Evolutionary conservation across 768 basidiomycete species (phyloP), one percentile per base, ranked within the genome.

Genomic region (Auriscalpium vulgare): DNA sequence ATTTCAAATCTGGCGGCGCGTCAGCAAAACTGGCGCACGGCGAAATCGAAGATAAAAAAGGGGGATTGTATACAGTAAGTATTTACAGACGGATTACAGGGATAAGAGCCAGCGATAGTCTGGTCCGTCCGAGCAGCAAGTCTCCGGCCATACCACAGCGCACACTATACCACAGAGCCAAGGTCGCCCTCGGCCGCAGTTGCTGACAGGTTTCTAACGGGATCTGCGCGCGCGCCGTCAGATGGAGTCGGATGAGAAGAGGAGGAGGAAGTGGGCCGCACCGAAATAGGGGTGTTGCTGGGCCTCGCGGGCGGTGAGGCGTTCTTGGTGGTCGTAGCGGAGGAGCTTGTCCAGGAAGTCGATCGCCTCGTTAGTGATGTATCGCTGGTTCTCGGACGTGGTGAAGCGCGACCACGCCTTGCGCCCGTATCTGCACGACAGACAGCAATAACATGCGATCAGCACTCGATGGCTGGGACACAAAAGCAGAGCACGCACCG

Each of bases 351-450:
- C 95, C 58, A 98, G 73, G 66, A 97, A 86, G 74, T 97, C 95
- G 65, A 97, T 90, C 37, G 94, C 95, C 66, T 97, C 95, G 68
- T 93, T 97, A 21, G 92, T 91, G 65, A 97, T 93, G 71, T 91
- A 97, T 56, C 93, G 83, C 70, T 95, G 93, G 68, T 97, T 97
- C 69, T 95, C 92, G 13, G 89, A 89, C 10, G 93, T 97, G 65
- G 97, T 89, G 72, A 97, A 97, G 56, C 89, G 81, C 45, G 88
- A 84, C 95, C 95, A 98, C 14, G 93, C 87, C 70, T 97, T 97
- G 71, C 90, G 84, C 58, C 89, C 87, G 72, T 93, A 95, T 71
- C 89, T 91, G 58, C 10, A 58, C 37, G 47, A 61, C 19, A 8
- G 53, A n/a, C n/a, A n/a, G 21, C 21, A 21, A 21, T 3, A 21